Evolutionary conservation across 257 asterid species (phyloP), one percentile per base, ranked within the genome.

Genomic region (Cynanchum wilfordii): DNA sequence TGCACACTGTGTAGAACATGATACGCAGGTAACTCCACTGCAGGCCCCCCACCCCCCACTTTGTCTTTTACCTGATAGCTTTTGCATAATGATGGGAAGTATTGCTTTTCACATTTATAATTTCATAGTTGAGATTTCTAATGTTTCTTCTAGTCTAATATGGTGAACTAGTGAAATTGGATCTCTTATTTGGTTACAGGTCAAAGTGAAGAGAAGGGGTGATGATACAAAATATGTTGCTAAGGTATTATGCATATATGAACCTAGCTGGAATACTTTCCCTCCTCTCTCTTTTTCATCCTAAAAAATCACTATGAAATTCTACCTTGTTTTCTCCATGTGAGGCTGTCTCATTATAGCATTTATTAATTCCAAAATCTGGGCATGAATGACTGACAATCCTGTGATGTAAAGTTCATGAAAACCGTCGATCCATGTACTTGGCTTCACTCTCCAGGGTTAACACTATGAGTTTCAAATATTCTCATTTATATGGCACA

Each of bases 1-100:
- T 89, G 98, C 98, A 47, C 98, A 93, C 76, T 93, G 98, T 72
- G 97, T 93, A 38, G 96, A 91, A 76, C 87, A 93, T 83, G 83
- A 86, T 73, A 89, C 98, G 25, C 96, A 93, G 94, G 98, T 84
- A 70, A 54, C 52, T 42, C 16, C 29, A 60, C 74, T 68, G 42
- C 54, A 36, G 29, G 71, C 66, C 66, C 38, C 12, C 50, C 51
- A 30, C 51, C 1, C 11, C 22, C 19, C 70, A 15, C 22, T 36
- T 47, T 42, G 24, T 60, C 33, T 63, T 57, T 73, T 75, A 33
- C 70, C 52, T 68, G 56, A 17, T 55, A 38, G 1, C 13, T 36
- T 74, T 66, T 22, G 17, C 36, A 27, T 29, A 16, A 50, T 38
- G 68, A 42, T 27, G 45, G 24, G 75, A 51, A 36, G 22, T 52